Evolutionary conservation across 2,329 filamentous ascomycete genomes (phyloP), one percentile per base, ranked within the genome.

Genomic region (Aspergillus sp.): DNA sequence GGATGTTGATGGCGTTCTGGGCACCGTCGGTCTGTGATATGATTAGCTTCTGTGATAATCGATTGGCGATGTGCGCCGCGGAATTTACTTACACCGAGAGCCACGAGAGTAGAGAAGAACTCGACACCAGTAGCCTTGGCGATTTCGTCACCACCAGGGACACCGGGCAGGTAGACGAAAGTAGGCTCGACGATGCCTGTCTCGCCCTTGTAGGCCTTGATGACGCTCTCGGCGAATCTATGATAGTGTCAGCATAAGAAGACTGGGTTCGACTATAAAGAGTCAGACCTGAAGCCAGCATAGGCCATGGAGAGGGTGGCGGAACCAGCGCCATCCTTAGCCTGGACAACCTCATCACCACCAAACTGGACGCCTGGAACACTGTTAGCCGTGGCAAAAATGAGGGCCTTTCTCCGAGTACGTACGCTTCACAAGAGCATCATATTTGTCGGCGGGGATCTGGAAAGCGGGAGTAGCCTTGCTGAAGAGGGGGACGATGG

Each of bases 401-500:
- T 11, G 20, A 36, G 30, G 40, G 17, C 8, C 30, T 24, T 32
- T 41, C 42, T 16, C 8, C 26, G 26, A 16, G 35, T 33, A 26
- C 82, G 67, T 68, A 79, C 94, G 91, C 78, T 96, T 89, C 69
- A 96, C 86, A 47, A 99, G 82, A 60, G 84, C 88, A 68, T 93
- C 90, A 65, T 96, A 88, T 82, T 95, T 94, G 72, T 96, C 91
- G 56, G 82, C 82, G 44, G 93, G 90, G 59, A 97, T 94, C 56
- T 82, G 81, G 67, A 94, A 87, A 41, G 82, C 73, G 52, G 92
- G 91, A 69, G 86, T 84, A 63, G 90, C 84, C 80, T 94, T 87
- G 84, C 91, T 96, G 84, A 97, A 95, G 57, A 99, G 84, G 47
- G 94, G 94, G 52, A 99, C 92, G 69, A 99, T 99, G 66, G 94